Conservation (phyloP, 225 moss, liverwort and hornwort species). For the Marchantia polymorpha region DNA sequence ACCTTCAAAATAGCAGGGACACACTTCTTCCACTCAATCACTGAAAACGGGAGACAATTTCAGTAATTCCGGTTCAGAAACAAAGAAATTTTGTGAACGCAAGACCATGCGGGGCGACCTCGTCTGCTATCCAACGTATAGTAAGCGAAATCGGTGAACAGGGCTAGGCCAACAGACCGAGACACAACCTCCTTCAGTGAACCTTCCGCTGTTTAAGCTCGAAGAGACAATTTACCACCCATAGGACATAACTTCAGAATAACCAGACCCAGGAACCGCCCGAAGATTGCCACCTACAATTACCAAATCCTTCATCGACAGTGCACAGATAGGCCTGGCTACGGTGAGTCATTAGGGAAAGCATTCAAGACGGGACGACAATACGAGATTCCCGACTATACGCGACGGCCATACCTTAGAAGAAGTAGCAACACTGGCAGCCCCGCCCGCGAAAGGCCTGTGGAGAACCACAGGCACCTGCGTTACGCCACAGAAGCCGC, state of each 20-base stretch:
- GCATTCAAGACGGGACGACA: too few species aligned
- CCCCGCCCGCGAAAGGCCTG: background rate
- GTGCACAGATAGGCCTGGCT: background rate
- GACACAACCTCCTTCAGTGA: background rate
- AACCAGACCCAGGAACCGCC: background rate
- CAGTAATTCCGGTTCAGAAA: background rate
- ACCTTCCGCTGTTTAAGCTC: background rate
- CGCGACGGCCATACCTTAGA: constrained; percentile 8
- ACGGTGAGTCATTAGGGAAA: too few species aligned
- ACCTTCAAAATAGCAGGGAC: background rate
- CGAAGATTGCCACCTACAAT: background rate
- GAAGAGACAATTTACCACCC: background rate
- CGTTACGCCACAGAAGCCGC: background rate
- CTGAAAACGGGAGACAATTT: background rate
- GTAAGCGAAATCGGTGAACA: background rate
- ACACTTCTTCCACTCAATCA: background rate
- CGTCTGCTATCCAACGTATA: background rate
- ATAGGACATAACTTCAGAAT: background rate
- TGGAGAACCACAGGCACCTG: background rate
- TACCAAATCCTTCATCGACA: background rate
- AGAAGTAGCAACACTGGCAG: background rate
- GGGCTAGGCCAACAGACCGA: too few species aligned
- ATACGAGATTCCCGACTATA: too few species aligned
- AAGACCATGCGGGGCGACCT: background rate
- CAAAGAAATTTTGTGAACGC: background rate